A percentile compares a stretch with the other conserved stretches of the same genome.
phyloP scores from a whole-genome alignment of 306 rosid species.

The Quillaja saponaria region DNA sequence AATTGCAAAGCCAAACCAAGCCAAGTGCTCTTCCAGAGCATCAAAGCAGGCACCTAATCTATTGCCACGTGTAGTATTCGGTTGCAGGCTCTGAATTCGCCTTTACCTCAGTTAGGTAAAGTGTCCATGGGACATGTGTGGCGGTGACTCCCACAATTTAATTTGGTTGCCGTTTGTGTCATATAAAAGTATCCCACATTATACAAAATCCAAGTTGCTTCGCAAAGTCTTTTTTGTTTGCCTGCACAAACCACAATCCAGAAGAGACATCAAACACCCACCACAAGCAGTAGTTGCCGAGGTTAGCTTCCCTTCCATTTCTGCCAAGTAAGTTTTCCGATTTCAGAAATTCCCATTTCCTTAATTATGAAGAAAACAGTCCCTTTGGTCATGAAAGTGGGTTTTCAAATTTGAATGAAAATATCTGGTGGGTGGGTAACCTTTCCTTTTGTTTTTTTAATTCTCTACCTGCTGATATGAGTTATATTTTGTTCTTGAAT shows the following conservation, averaged over 20 bases:
- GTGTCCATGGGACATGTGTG: slow-evolving; percentile 8
- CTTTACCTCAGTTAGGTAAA: background rate
- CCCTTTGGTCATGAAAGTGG: slow-evolving; percentile 20
- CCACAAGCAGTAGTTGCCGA: background rate
- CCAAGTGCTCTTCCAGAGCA: background rate
- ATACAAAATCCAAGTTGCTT: background rate
- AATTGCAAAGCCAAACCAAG: background rate
- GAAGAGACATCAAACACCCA: background rate
- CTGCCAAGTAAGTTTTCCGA: background rate
- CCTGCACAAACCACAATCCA: background rate
- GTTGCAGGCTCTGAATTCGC: background rate
- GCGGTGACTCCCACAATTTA: slow-evolving; percentile 4
- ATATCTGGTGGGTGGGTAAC: slow-evolving; percentile 15
- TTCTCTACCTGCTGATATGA: slow-evolving; percentile 23
- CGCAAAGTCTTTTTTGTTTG: background rate
- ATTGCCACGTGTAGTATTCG: slow-evolving; percentile 21
- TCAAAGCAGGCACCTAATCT: slow-evolving; percentile 14
- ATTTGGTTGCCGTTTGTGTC: slow-evolving; percentile 18
- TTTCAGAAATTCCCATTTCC: slow-evolving; percentile 10
- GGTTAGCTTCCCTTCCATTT: slow-evolving; percentile 6
- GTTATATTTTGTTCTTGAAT: slow-evolving; percentile 47
- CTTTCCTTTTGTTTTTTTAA: slow-evolving; percentile 17
- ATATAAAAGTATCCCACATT: background rate
- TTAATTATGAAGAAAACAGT: slow-evolving; percentile 25
- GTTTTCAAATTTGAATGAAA: slow-evolving; percentile 12